Conservation (phyloP, 2,329 filamentous ascomycete species). For the Ascosphaera aggregata region DNA sequence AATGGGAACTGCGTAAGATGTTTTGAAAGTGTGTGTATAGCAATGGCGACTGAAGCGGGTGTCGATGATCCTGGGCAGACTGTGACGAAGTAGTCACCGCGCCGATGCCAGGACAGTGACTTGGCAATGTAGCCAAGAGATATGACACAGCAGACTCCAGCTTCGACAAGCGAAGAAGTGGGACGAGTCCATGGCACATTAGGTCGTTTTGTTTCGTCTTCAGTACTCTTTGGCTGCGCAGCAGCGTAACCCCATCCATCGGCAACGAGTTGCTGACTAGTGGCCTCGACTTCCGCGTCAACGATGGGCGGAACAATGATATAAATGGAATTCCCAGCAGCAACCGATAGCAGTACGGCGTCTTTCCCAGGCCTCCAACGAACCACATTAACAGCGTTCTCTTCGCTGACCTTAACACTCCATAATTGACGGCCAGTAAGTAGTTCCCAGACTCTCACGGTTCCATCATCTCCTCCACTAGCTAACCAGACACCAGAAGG, state of each 20-base stretch:
- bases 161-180: constrained; percentile 45
- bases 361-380: constrained; percentile 76
- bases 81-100: constrained; percentile 83
- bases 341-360: constrained; percentile 57
- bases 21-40: constrained; percentile 86
- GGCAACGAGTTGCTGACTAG: constrained; percentile 55
- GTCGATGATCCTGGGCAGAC: constrained; percentile 46
- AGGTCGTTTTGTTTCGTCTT: constrained; percentile 41
- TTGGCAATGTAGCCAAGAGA: constrained; percentile 65
- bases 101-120: constrained; percentile 77
- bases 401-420: constrained; percentile 54
- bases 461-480: constrained; percentile 85
- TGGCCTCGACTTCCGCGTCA: constrained; percentile 48
- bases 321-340: constrained; percentile 65
- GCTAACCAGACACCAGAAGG: constrained; percentile 70
- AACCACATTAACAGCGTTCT: constrained; percentile 62
- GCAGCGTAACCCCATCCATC: constrained; percentile 88
- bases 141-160: constrained; percentile 53
- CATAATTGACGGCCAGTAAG: constrained; percentile 70
- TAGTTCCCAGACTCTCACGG: constrained; percentile 74
- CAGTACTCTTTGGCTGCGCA: constrained; percentile 26
- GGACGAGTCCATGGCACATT: constrained; percentile 70
- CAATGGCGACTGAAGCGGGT: constrained; percentile 39
- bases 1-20: constrained; percentile 92
- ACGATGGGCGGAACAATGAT: constrained; percentile 55